Conservation (phyloP, 2,329 filamentous ascomycete species). For the Paracorniculantispora psalliotae region DNA sequence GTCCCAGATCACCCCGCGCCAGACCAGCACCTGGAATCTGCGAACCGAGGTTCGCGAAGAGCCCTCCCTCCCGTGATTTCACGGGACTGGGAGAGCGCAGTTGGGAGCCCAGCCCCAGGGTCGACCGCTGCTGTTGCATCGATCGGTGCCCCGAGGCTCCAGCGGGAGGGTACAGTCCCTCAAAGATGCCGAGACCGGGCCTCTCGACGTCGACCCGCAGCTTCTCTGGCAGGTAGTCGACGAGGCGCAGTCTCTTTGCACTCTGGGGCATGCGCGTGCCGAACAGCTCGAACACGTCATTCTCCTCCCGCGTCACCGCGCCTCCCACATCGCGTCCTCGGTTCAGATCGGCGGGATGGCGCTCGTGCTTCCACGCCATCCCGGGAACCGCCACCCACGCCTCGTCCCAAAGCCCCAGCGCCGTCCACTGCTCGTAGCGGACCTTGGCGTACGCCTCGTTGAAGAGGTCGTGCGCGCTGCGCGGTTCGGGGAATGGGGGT, state of each 20-base stretch:
- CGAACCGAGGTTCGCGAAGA: neutral
- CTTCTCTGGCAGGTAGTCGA: no score
- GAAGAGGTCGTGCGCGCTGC: neutral
- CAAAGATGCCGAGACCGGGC: no score
- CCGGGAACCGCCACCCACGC: neutral
- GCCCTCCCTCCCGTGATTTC: no score
- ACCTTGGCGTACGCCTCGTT: neutral
- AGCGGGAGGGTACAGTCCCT: no score
- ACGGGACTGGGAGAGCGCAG: no score
- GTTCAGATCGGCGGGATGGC: neutral
- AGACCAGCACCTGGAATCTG: neutral
- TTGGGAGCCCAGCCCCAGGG: no score
- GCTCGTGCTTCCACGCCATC: constrained; percentile 1
- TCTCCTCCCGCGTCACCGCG: neutral
- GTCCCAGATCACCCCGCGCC: neutral
- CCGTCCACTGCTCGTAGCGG: neutral
- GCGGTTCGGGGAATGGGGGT: neutral
- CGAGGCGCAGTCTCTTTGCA: no score
- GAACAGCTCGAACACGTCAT: neutral
- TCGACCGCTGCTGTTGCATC: no score
- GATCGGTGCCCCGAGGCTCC: no score
- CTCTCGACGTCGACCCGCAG: no score
- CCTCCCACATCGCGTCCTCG: neutral
- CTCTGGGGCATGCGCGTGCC: no score
- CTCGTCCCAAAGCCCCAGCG: neutral